Evolutionary conservation across 345 rosid genomes (phyloP), one percentile per base, ranked within the genome.

Genomic region (Melaleuca quinquenervia): DNA sequence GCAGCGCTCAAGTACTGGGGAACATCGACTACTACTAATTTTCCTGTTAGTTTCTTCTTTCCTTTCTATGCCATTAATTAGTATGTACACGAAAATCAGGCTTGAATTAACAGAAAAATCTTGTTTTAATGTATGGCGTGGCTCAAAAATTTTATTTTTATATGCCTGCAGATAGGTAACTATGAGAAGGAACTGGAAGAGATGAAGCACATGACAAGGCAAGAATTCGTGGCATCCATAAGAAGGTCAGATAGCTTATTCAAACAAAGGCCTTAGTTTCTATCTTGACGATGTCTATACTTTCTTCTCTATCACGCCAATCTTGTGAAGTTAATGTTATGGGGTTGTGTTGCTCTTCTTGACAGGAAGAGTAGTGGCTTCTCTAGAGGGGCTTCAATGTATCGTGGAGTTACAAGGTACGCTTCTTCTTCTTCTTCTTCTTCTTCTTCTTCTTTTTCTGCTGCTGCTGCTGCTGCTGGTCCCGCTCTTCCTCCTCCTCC

Each of bases 1-100:
- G 97, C 99, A 83, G 99, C 99, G 56, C 94, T 97, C 21, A 97
- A 97, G 86, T 97, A 97, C 85, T 97, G 99, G 99, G 99, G 99
- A 84, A 90, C 98, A 18, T 96, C 99, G 29, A 97, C 99, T 78
- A 97, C 99, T 45, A 97, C 98, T 62, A 97, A 97, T 86, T 97
- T 97, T 85, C 99, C 98, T 1, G 99, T 97, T 86, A 27, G 80
- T 70, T 70, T 70, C 48, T 70, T 70, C 13, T 70, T 70, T 9
- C 26, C 80, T 70, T 41, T 70, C 18, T 70, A 36, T 70, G 48
- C 20, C 24, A 70, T 70, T 36, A 21, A 70, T 18, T 10, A 70
- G 48, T 70, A 70, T 36, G 12, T 2, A 10, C 80, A 70, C 48
- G 21, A 8, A 70, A 11, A 21, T 24, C 0, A 70, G 48, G 48